Base-by-base conservation (phyloP, 345 rosid species). In the Salix caprea region DNA sequence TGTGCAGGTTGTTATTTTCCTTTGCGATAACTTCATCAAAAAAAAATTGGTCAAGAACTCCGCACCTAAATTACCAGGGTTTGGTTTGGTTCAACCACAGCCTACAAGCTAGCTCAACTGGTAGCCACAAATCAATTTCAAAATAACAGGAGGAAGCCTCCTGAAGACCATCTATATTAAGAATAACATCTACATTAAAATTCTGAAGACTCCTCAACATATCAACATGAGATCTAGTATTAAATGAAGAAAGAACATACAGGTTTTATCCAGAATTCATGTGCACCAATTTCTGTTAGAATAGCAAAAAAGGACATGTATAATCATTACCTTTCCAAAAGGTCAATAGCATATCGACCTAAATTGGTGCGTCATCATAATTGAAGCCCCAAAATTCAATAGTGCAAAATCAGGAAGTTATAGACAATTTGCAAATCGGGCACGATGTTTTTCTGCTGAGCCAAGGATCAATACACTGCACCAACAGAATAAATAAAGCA, bases 381-480 rank as follows among this genome's bases (percentile, higher is more conserved):
- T 26, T 9, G 12, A 67, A 24, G 15, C 26, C 9, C 6, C 7
- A 0, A 6, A 12, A 65, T 16, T 9, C 19, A 15, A 46, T 30
- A 13, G 52, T 14, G 10, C 62, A 56, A 56, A 56, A 56, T 56
- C 28, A 58, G 23, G 28, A 91, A 67, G 90, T 81, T n/a, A 90
- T 81, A 3, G 94, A 89, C 52, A 85, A 90, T 85, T 92, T 92
- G 88, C 99, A 96, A 83, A 96, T 89, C 6, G 99, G 98, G 83
- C 99, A 96, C 11, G 89, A 87, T 30, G 87, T 80, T 79, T 81
- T 90, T 86, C 94, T 86, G 82, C 85, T 78, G 69, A 96, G 94
- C 99, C 98, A 96, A 28, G 89, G 96, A 90, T 93, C 97, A 77
- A 96, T 96, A 76, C 99, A 96, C 99, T 96, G 90, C 82, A 84